Conservation (phyloP, 2,329 filamentous ascomycete genomes). For the Fusarium austroafricanum region DNA sequence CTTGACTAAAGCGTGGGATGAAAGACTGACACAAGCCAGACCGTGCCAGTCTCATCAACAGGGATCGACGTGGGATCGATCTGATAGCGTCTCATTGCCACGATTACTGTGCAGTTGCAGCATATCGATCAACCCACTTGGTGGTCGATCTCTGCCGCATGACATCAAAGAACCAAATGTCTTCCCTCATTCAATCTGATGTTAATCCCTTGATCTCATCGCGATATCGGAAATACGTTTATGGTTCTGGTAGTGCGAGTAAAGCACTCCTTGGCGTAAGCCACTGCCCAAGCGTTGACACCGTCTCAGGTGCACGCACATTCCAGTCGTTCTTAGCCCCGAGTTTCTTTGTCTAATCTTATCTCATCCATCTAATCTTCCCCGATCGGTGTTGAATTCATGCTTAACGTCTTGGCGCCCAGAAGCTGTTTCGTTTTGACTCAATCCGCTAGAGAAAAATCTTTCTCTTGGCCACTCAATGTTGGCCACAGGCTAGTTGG, state of each 20-base stretch:
- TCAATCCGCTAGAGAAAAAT: not conserved
- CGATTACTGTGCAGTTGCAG: not conserved
- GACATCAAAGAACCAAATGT: not conserved
- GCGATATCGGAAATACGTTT: not conserved
- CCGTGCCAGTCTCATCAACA: too few relatives aligned
- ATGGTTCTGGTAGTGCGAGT: too few relatives aligned
- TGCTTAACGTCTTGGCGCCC: not conserved
- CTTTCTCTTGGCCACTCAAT: not conserved
- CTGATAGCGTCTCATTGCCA: conserved; percentile 3
- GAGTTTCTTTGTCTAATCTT: conserved; percentile 11
- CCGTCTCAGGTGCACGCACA: not conserved
- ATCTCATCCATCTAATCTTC: conserved; percentile 14
- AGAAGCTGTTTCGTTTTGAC: not conserved
- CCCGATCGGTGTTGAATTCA: not conserved
- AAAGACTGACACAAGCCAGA: not conserved
- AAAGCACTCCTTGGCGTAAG: not conserved
- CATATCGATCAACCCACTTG: conserved; percentile 1
- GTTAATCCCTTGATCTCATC: not conserved
- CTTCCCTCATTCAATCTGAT: not conserved
- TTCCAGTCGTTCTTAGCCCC: not conserved
- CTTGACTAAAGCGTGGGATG: not conserved
- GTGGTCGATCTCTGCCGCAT: not conserved
- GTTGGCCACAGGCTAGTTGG: not conserved
- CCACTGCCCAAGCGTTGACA: not conserved
- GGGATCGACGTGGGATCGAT: not conserved